Evolutionary conservation across 1,284 basidiomycete genomes (phyloP).

Genomic region (Marasmius tenuissimus): DNA sequence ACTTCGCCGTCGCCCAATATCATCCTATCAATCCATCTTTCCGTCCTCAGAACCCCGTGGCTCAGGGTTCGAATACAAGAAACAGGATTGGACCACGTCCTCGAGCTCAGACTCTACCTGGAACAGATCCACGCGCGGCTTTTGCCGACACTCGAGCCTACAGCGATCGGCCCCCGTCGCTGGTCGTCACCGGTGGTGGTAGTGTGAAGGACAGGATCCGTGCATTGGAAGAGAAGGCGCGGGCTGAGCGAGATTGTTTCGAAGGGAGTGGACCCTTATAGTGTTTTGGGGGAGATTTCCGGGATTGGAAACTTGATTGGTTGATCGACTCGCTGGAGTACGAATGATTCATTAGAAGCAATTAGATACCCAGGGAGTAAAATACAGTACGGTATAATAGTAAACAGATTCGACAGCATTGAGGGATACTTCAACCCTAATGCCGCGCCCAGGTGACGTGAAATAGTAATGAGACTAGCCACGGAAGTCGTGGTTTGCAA

Average conservation of each 20-base stretch:
- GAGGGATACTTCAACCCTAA: too few relatives aligned
- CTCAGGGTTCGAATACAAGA: background rate
- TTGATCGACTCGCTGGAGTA: background rate
- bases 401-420: too few relatives aligned
- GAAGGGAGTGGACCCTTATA: slow-evolving; percentile 1
- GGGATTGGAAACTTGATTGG: background rate
- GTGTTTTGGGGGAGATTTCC: background rate
- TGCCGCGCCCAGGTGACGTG: too few relatives aligned
- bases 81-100: background rate
- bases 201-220: slow-evolving; percentile 33
- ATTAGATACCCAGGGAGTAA: background rate
- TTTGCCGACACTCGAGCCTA: background rate
- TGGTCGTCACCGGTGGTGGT: slow-evolving; percentile 5
- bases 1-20: slow-evolving; percentile 1
- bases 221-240: slow-evolving; percentile 30
- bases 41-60: too few relatives aligned
- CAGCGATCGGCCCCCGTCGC: background rate
- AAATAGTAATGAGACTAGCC: too few relatives aligned
- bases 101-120: background rate
- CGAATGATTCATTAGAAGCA: background rate
- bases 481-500: too few relatives aligned
- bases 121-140: background rate
- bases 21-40: background rate
- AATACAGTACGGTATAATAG: too few relatives aligned
- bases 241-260: slow-evolving; percentile 6